A percentile compares a stretch with the other conserved stretches of the same genome.
These are phyloP conservation scores for Magnusiomyces paraingens DNA, from an alignment of 1,139 yeast species.

Conservation along the genomic window DNA sequence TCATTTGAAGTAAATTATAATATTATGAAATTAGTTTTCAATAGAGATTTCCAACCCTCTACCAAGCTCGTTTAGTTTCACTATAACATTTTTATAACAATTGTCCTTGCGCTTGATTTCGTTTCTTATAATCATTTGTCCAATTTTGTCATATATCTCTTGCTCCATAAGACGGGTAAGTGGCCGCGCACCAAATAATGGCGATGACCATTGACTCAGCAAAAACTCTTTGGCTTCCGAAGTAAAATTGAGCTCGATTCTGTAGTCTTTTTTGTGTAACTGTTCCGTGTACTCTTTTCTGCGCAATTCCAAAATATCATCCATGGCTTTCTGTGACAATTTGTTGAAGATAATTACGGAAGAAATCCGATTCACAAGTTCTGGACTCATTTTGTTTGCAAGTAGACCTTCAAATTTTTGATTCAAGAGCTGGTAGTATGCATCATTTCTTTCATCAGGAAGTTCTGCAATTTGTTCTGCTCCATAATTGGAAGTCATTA, in stretches of 20 bases:
- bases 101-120: too few species aligned
- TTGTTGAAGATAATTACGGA: constrained; percentile 89
- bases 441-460: too few species aligned
- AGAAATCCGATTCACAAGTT: constrained; percentile 89
- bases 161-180: constrained; percentile 86
- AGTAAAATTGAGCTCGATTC: constrained; percentile 59
- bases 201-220: constrained; percentile 69
- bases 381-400: constrained; percentile 84
- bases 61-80: too few species aligned
- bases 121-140: too few species aligned
- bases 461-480: constrained; percentile 53
- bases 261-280: constrained; percentile 75
- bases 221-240: constrained; percentile 73
- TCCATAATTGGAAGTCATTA: constrained; percentile 96
- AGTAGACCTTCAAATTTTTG: constrained; percentile 73
- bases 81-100: too few species aligned
- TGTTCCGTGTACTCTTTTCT: constrained; percentile 76
- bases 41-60: too few species aligned
- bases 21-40: too few species aligned
- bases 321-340: constrained; percentile 81
- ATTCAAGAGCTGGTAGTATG: constrained; percentile 63
- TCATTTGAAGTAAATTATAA: too few species aligned
- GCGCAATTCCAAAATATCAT: constrained; percentile 83
- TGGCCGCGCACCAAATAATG: constrained; percentile 95
- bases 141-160: constrained; percentile 40